Evolutionary conservation across 805 yeast genomes (phyloP), one percentile per base, ranked within the genome.

Genomic region (Starmerella stigmatis): DNA sequence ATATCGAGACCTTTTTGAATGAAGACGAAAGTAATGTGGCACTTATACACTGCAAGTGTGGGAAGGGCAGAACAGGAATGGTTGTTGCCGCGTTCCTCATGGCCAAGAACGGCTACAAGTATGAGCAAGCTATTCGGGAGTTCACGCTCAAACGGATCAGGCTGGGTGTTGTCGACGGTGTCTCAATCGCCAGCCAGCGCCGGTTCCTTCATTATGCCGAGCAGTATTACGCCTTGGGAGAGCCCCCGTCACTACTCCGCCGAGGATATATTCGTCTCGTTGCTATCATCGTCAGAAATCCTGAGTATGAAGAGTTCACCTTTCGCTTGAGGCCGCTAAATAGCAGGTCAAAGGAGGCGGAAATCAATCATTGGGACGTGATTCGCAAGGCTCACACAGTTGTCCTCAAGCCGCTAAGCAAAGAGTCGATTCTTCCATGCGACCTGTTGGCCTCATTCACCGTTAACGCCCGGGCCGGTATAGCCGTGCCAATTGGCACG

Each of bases 1-100:
- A 69, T 1, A 72, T 86, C 7, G 62, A 68, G 33, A 51, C 49
- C 0, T 79, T 63, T 50, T 56, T 81, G 21, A 23, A 50, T 1
- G 32, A 34, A 13, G 52, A 60, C 17, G 54, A 63, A 0, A 47
- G 62, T 0, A 69, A 72, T 45, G 77, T 81, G 2, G 86, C 83
- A 0, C 70, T 83, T 0, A 61, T 89, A 7, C 96, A 89, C 59
- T 89, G 97, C 60, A 78, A 81, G 57, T 83, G 84, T 52, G 97
- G 97, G 0, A 86, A 86, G 62, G 97, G 97, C 0, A 67, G 97
- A 22, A 79, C 94, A 0, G 96, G 97, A 0, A 71, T 86, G 1
- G 63, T 85, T 1, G 73, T 74, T 6, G 75, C 83, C 48, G 84
- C 86, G 0, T 81, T 76, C 57, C 60, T 88, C 50, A 79, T 86